These are phyloP conservation scores for Cetradonia linearis DNA, from an alignment of 495 filamentous ascomycete species.

Conservation along the genomic window DNA sequence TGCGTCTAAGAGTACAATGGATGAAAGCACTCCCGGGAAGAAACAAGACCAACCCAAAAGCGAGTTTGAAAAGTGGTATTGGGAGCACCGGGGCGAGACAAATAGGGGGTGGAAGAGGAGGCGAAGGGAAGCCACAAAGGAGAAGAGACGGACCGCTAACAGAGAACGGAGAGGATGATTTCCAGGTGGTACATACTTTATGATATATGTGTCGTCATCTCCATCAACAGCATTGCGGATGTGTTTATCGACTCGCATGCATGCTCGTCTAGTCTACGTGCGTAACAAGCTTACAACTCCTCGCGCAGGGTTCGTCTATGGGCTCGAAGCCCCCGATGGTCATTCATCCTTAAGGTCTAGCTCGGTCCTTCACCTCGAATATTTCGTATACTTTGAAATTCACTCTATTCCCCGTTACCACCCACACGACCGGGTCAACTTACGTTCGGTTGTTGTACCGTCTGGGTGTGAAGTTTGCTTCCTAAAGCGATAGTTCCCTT, in stretches of 20 bases:
- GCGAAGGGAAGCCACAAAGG: slow-evolving; percentile 70
- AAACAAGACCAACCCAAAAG: slow-evolving; percentile 39
- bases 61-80: slow-evolving; percentile 85
- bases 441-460: not conserved
- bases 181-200: no score
- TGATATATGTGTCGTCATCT: no score
- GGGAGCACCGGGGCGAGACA: slow-evolving; percentile 77
- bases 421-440: not conserved
- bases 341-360: not conserved
- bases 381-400: not conserved
- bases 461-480: not conserved
- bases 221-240: not conserved
- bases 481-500: not conserved
- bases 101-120: slow-evolving; percentile 87
- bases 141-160: slow-evolving; percentile 79
- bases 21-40: slow-evolving; percentile 21
- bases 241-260: not conserved
- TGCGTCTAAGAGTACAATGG: slow-evolving; percentile 17
- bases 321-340: no score
- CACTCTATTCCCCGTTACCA: not conserved
- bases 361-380: not conserved
- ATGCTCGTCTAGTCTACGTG: not conserved
- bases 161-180: slow-evolving; percentile 8
- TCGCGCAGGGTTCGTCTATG: not conserved
- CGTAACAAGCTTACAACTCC: not conserved